A percentile compares a stretch with the other conserved stretches of the same genome.
Evolutionary conservation across 2,329 filamentous ascomycete species (phyloP).

Genomic region (Alternaria gansuensis): DNA sequence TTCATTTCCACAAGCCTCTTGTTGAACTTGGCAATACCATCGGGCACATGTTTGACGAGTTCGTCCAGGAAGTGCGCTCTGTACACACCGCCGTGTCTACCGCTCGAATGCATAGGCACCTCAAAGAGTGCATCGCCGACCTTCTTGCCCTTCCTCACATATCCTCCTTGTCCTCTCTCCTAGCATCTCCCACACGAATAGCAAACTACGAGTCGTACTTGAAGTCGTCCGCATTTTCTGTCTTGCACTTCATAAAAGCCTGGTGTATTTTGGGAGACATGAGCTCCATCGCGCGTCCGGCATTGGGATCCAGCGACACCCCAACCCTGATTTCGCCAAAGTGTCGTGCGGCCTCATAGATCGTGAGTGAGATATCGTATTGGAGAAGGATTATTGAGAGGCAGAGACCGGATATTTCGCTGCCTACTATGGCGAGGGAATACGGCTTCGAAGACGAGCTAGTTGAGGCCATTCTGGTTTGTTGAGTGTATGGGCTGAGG

Average conservation of each 20-base stretch:
- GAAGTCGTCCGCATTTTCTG: conserved; percentile 47
- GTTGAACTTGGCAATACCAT: conserved; percentile 55
- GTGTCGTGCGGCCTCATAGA: conserved; percentile 65
- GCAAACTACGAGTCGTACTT: conserved; percentile 44
- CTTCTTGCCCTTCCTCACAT: conserved; percentile 40
- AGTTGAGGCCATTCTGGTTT: conserved; percentile 30
- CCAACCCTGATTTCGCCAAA: conserved; percentile 69
- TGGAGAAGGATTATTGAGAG: conserved; percentile 63
- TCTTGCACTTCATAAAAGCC: conserved; percentile 56
- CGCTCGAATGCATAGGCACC: conserved; percentile 32
- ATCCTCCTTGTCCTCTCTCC: conserved; percentile 43
- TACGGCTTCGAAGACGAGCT: conserved; percentile 47
- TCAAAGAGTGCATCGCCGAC: conserved; percentile 46
- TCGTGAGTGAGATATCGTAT: conserved; percentile 57
- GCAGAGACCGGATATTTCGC: conserved; percentile 66
- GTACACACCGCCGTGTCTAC: conserved; percentile 54
- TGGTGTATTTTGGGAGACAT: conserved; percentile 57
- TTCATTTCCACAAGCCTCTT: conserved; percentile 51
- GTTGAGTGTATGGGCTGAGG: background rate
- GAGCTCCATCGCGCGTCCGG: conserved; percentile 63
- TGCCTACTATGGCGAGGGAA: conserved; percentile 66
- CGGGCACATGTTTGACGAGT: conserved; percentile 60
- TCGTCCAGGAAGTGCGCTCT: conserved; percentile 62
- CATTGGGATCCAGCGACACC: conserved; percentile 65
- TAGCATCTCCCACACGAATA: conserved; percentile 44